These are phyloP conservation scores for Triadica sebifera DNA, from an alignment of 345 rosid species.

Conservation along the genomic window DNA sequence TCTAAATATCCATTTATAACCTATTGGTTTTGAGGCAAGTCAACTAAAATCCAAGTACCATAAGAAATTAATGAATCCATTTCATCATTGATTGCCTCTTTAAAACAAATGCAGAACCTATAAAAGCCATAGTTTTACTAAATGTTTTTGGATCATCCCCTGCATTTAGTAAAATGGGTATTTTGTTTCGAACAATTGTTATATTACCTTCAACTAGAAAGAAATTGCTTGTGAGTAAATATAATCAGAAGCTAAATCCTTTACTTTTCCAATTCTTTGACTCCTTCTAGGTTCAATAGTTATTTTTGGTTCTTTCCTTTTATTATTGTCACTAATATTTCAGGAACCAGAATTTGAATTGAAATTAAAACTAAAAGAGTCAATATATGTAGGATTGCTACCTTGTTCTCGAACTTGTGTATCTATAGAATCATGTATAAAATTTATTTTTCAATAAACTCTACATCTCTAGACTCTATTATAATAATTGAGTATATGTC, in stretches of 20 bases:
- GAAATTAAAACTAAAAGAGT: no score
- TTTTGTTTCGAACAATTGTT: not conserved
- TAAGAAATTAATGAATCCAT: constrained; percentile 2
- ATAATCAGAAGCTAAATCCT: not conserved
- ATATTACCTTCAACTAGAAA: not conserved
- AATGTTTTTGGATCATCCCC: no score
- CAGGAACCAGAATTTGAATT: not conserved
- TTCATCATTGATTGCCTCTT: not conserved
- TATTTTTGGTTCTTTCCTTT: not conserved
- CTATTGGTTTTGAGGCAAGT: constrained; percentile 13
- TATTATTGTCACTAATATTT: not conserved
- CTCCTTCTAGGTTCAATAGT: not conserved
- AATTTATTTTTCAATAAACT: not conserved
- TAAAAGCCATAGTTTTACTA: not conserved
- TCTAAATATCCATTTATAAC: constrained; percentile 5
- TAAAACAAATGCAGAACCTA: no score
- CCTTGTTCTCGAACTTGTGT: not conserved
- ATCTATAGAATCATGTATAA: not conserved
- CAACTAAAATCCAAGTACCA: not conserved
- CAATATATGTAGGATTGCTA: not conserved
- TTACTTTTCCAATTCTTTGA: not conserved
- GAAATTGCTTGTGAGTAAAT: not conserved
- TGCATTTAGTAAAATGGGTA: not conserved
- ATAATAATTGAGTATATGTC: not conserved
- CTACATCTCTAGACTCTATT: not conserved